These are phyloP conservation scores for Lepidium africanum DNA, from an alignment of 345 rosid genomes.

Conservation along the genomic window DNA sequence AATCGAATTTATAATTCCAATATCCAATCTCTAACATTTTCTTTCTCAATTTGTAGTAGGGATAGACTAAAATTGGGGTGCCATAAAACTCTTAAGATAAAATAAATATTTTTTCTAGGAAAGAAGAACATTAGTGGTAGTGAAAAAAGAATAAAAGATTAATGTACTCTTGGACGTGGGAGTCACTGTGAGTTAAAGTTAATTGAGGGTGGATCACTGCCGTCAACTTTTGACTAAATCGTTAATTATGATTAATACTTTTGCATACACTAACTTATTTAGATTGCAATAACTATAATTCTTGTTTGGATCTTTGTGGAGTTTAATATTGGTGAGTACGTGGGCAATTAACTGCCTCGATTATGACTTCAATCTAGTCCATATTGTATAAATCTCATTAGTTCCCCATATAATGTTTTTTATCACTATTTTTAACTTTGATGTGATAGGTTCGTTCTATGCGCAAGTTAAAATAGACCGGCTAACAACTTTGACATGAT, in stretches of 20 bases:
- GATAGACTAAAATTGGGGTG: too few relatives aligned
- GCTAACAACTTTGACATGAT: conserved; percentile 27
- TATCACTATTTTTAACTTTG: background rate
- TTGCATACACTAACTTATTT: conserved; percentile 1
- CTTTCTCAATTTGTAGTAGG: too few relatives aligned
- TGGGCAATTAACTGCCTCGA: conserved; percentile 30
- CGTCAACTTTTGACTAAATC: conserved; percentile 30
- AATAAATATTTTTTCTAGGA: too few relatives aligned
- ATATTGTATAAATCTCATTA: conserved; percentile 16
- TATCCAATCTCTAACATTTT: too few relatives aligned
- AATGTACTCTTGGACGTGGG: background rate
- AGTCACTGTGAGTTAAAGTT: conserved; percentile 15
- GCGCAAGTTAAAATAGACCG: conserved; percentile 25
- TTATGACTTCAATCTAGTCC: conserved; percentile 19
- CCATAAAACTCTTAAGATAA: too few relatives aligned
- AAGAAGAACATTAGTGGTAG: background rate
- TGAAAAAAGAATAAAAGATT: background rate
- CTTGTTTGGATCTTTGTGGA: conserved; percentile 5
- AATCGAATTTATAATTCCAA: too few relatives aligned
- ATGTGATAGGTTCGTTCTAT: conserved; percentile 23
- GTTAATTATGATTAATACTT: background rate
- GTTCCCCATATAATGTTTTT: background rate
- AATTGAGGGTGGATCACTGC: conserved; percentile 13
- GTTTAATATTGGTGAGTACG: conserved; percentile 18
- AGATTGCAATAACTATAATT: background rate